Base-by-base conservation (phyloP, 1,139 yeast genomes). In the Magnusiomyces ingens region DNA sequence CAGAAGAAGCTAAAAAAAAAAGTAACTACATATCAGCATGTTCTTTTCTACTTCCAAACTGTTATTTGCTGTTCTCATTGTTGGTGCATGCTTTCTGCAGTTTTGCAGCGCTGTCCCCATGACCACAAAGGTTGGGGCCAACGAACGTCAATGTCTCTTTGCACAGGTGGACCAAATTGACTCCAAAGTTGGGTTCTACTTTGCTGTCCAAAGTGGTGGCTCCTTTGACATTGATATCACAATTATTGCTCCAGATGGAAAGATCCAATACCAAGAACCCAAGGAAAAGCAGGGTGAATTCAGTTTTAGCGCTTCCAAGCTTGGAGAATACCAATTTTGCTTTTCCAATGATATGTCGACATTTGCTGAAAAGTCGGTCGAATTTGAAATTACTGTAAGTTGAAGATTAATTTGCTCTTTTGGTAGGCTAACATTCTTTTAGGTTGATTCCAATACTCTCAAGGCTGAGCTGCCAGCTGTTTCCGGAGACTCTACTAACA, bases 311-410 rank as follows among this genome's bases (percentile, higher is more conserved):
- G 96, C 93, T 22, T 81, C 80, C 47, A 62, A 67, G 46, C 69
- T 72, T 43, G 99, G 99, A 38, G 98, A 93, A 69, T 93, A 91
- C 73, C 89, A 87, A 68, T 85, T 93, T 69, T 93, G 99, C 71
- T 90, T 93, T 75, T 75, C 84, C 62, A 90, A 90, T 69, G 87
- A 83, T 57, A 84, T 85, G 89, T 84, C 95, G 6, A 84, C 95
- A 2, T 85, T 82, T 67, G 85, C 93, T 51, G 94, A 87, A 64
- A 91, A 91, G 71, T 83, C 85, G 56, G 85, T 93, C 62, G 97
- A 90, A 70, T 86, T 93, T 65, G 96, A 93, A 67, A 80, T 93
- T 64, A 79, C 77, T 55, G 72, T 78, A 55, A 83, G 81, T 57
- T 75, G 77, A 19, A 19, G 6, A 6, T 43, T 5, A 17, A 4